phyloP scores from a whole-genome alignment of 139 green algal genomes.

The Pleodorina starrii region DNA sequence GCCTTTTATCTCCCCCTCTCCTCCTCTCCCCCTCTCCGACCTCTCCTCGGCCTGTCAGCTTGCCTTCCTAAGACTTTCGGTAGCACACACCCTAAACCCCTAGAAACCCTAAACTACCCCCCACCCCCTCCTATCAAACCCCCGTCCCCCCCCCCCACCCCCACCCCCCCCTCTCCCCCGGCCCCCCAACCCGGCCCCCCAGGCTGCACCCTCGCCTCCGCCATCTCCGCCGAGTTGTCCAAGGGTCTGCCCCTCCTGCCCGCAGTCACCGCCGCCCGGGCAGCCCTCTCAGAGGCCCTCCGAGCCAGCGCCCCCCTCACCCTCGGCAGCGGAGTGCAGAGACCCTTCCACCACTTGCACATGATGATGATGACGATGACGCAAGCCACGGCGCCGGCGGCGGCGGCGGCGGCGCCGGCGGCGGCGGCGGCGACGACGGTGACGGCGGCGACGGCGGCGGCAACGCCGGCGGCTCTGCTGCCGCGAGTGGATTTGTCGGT shows the following conservation, averaged over 20 bases:
- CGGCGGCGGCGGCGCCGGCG: not conserved
- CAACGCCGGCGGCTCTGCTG: not conserved
- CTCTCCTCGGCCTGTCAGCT: too few species aligned
- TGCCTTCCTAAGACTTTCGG: too few species aligned
- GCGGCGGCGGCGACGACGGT: not conserved
- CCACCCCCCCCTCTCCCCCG: not conserved
- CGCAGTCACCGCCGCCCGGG: constrained; percentile 78
- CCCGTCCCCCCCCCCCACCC: not conserved
- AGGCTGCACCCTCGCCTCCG: constrained; percentile 93
- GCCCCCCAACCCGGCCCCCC: not conserved
- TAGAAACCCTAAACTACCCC: too few species aligned
- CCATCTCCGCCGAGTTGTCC: constrained; percentile 92
- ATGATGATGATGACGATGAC: constrained; percentile 27
- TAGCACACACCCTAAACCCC: not conserved
- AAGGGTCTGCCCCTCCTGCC: constrained; percentile 69
- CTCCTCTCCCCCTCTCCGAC: too few species aligned
- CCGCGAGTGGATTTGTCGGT: not conserved
- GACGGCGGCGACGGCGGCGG: not conserved
- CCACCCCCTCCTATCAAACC: not conserved
- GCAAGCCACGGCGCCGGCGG: not conserved
- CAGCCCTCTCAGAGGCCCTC: constrained; percentile 81
- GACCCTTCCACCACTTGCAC: constrained; percentile 85
- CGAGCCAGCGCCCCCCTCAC: constrained; percentile 63
- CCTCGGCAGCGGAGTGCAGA: constrained; percentile 82
- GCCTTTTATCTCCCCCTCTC: too few species aligned